Conservation (phyloP, 2,329 filamentous ascomycete species). For the Aspergillus pseudoviridinutans region DNA sequence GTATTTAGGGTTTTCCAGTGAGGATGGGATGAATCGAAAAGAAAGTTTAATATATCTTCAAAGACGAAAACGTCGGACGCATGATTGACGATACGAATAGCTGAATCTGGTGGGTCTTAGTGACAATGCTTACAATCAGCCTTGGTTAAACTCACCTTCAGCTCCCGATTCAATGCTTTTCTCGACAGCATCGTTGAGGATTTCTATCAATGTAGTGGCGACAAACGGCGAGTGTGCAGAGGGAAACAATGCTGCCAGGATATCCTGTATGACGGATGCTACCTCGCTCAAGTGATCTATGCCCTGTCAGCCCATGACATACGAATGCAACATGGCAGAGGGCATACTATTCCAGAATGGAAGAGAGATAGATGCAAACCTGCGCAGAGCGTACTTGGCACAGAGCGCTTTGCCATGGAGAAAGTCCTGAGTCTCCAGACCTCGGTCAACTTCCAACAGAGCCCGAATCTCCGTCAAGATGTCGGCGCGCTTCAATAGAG, state of each 20-base stretch:
- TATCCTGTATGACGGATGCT: constrained; percentile 20
- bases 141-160: constrained; percentile 22
- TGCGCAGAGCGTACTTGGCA: constrained; percentile 35
- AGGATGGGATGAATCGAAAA: constrained; percentile 23
- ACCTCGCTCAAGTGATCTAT: constrained; percentile 28
- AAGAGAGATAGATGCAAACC: constrained; percentile 29
- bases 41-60: constrained; percentile 21
- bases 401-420: constrained; percentile 41
- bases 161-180: constrained; percentile 26
- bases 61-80: constrained; percentile 24
- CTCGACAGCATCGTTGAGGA: constrained; percentile 34
- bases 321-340: background rate
- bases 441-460: constrained; percentile 19
- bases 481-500: constrained; percentile 29
- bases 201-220: constrained; percentile 33
- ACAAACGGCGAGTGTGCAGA: constrained; percentile 32
- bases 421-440: constrained; percentile 29
- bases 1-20: constrained; percentile 25
- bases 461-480: constrained; percentile 28
- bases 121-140: background rate
- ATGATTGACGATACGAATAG: constrained; percentile 16
- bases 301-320: constrained; percentile 5
- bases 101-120: constrained; percentile 17
- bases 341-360: constrained; percentile 34
- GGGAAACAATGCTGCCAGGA: constrained; percentile 25